phyloP scores from a whole-genome alignment of 2,329 filamentous ascomycete species.

The Nannizzia gypsea region DNA sequence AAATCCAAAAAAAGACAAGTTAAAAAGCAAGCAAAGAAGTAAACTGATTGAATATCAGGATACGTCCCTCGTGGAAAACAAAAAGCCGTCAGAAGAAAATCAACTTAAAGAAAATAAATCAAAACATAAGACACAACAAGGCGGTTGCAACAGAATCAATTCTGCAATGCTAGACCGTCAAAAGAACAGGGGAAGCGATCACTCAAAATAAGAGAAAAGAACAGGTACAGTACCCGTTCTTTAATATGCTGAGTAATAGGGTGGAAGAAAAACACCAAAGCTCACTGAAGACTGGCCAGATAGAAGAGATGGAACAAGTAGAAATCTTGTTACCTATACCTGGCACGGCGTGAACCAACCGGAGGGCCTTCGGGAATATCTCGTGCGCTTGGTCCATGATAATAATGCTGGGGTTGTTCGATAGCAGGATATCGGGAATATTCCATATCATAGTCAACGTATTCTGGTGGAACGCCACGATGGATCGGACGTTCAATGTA shows the following conservation, averaged over 20 bases:
- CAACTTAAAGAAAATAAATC: not conserved
- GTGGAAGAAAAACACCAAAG: not conserved
- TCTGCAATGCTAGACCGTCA: not conserved
- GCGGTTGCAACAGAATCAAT: not conserved
- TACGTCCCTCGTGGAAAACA: not conserved
- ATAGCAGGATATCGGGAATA: conserved; percentile 13
- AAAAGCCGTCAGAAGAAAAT: not conserved
- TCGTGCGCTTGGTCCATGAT: conserved; percentile 9
- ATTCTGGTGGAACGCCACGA: conserved; percentile 14
- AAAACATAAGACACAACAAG: not conserved
- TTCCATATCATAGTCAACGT: conserved; percentile 16
- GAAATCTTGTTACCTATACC: conserved; percentile 13
- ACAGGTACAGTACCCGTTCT: not conserved
- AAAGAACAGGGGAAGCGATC: not conserved
- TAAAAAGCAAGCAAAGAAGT: not conserved
- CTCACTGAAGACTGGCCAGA: not conserved
- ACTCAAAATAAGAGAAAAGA: not conserved
- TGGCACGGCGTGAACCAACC: conserved; percentile 10
- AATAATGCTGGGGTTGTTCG: conserved; percentile 15
- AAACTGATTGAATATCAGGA: not conserved
- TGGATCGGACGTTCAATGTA: conserved; percentile 18
- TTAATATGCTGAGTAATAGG: not conserved
- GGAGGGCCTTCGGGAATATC: conserved; percentile 9
- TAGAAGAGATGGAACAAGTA: not conserved
- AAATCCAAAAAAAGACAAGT: conserved; percentile 3